phyloP scores from a whole-genome alignment of 768 basidiomycete genomes.

The Paxillus rubicundulus region DNA sequence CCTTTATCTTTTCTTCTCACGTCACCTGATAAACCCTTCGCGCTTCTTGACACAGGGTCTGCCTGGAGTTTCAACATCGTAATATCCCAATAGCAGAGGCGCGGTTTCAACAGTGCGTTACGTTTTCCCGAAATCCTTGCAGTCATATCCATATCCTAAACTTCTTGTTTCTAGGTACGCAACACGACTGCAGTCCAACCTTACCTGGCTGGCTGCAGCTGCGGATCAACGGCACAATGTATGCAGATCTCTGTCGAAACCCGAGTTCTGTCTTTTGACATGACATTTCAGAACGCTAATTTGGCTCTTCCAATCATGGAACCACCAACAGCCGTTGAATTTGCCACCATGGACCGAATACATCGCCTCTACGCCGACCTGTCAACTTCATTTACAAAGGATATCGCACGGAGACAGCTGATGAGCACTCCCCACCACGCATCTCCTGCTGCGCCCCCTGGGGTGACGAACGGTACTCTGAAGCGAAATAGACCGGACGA shows the following conservation, averaged over 20 bases:
- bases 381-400: slow-evolving; percentile 59
- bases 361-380: slow-evolving; percentile 62
- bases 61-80: slow-evolving; percentile 58
- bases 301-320: slow-evolving; percentile 57
- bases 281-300: slow-evolving; percentile 26
- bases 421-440: slow-evolving; percentile 28
- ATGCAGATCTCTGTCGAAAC: slow-evolving; percentile 21
- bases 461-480: slow-evolving; percentile 33
- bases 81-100: slow-evolving; percentile 46
- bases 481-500: slow-evolving; percentile 68
- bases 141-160: slow-evolving; percentile 12
- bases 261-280: slow-evolving; percentile 6
- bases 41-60: slow-evolving; percentile 42
- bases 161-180: slow-evolving; percentile 48
- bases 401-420: slow-evolving; percentile 47
- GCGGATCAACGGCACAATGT: slow-evolving; percentile 58
- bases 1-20: not conserved
- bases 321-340: slow-evolving; percentile 50
- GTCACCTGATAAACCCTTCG: slow-evolving; percentile 6
- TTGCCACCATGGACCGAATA: slow-evolving; percentile 56
- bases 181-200: slow-evolving; percentile 62
- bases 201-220: slow-evolving; percentile 68
- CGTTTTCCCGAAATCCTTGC: not conserved
- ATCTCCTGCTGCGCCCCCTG: slow-evolving; percentile 16
- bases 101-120: slow-evolving; percentile 56